Evolutionary conservation across 139 green algal genomes (phyloP).

Genomic region (Pleodorina starrii): DNA sequence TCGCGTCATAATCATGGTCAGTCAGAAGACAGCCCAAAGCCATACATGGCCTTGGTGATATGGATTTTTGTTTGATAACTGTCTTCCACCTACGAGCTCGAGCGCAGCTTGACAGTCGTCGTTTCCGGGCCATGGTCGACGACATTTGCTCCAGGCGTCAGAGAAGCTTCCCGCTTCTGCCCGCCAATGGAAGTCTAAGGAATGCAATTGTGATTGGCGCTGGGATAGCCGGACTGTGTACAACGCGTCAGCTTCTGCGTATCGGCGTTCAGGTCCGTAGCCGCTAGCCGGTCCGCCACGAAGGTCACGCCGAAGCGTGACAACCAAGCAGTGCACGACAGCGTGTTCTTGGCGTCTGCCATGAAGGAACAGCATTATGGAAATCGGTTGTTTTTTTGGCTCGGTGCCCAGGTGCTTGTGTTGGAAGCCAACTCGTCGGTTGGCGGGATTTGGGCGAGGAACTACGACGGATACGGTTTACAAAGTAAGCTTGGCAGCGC

Average conservation of each 20-base stretch:
- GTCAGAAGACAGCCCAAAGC: too few species aligned
- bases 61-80: too few species aligned
- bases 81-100: too few species aligned
- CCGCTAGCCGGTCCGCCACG: too few species aligned
- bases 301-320: too few species aligned
- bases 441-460: not conserved
- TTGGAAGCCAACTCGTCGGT: not conserved
- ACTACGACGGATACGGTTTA: slow-evolving; percentile 19
- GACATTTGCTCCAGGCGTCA: not conserved
- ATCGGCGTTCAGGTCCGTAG: not conserved
- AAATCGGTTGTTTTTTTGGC: too few species aligned
- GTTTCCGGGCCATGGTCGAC: not conserved
- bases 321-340: too few species aligned
- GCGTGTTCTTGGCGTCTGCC: too few species aligned
- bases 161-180: not conserved
- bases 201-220: not conserved
- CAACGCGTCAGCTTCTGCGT: not conserved
- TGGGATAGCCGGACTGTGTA: slow-evolving; percentile 4
- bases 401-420: not conserved
- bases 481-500: slow-evolving; percentile 21
- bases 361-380: too few species aligned
- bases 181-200: not conserved
- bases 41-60: too few species aligned
- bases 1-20: too few species aligned
- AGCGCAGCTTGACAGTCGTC: too few species aligned